These are phyloP conservation scores for Cordyceps cateniannulata DNA, from an alignment of 2,329 filamentous ascomycete genomes.

Conservation along the genomic window DNA sequence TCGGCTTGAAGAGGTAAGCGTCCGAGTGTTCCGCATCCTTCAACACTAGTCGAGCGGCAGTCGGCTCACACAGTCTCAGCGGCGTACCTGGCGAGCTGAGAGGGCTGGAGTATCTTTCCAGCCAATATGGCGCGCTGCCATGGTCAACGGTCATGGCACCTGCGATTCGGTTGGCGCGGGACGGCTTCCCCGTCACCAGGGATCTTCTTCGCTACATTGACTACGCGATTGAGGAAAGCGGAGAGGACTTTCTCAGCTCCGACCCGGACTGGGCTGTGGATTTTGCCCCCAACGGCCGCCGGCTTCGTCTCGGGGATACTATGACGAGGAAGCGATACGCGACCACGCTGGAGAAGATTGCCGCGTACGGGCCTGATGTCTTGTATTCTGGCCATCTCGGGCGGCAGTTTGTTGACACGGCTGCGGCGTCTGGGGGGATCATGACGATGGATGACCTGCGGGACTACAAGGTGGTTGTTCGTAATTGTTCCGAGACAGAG, in stretches of 20 bases:
- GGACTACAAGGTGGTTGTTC: slow-evolving; percentile 62
- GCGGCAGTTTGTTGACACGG: slow-evolving; percentile 58
- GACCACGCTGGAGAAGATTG: slow-evolving; percentile 64
- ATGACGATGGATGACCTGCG: slow-evolving; percentile 69
- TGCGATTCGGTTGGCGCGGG: slow-evolving; percentile 64
- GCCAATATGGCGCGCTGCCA: slow-evolving; percentile 54
- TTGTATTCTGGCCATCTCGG: slow-evolving; percentile 68
- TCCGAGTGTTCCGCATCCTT: neutral
- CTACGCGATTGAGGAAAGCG: slow-evolving; percentile 36
- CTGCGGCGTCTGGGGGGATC: slow-evolving; percentile 59
- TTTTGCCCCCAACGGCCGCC: slow-evolving; percentile 70
- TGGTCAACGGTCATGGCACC: slow-evolving; percentile 65
- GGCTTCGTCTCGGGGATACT: slow-evolving; percentile 58
- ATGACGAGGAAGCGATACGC: slow-evolving; percentile 72
- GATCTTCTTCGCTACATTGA: slow-evolving; percentile 68
- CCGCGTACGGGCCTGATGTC: slow-evolving; percentile 54
- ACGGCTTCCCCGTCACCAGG: slow-evolving; percentile 64
- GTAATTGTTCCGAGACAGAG: slow-evolving; percentile 52
- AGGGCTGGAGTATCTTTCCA: slow-evolving; percentile 68
- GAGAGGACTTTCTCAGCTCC: slow-evolving; percentile 54
- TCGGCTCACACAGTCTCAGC: slow-evolving; percentile 44
- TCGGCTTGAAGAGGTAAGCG: neutral
- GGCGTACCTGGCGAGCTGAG: slow-evolving; percentile 65
- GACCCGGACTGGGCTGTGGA: slow-evolving; percentile 75
- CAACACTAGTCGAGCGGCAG: neutral